These are phyloP conservation scores for Periconia macrospinosa DNA, from an alignment of 2,329 filamentous ascomycete species.

Conservation along the genomic window DNA sequence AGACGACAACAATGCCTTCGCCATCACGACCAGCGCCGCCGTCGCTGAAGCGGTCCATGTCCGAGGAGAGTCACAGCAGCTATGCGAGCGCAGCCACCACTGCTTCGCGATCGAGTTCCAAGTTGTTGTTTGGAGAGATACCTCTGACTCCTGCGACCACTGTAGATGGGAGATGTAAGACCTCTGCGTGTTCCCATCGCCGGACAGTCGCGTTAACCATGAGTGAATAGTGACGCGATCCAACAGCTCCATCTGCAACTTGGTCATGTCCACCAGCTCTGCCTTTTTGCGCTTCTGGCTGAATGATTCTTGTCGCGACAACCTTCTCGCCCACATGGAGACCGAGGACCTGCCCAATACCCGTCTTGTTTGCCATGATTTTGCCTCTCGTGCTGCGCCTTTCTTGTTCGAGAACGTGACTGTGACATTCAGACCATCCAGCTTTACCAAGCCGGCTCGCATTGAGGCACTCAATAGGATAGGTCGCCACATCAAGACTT, in stretches of 20 bases:
- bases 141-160: conserved; percentile 46
- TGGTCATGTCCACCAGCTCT: conserved; percentile 52
- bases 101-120: conserved; percentile 41
- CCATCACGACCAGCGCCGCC: conserved; percentile 20
- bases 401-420: conserved; percentile 69
- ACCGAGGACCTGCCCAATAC: conserved; percentile 51
- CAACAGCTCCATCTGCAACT: conserved; percentile 52
- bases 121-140: conserved; percentile 55
- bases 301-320: conserved; percentile 50
- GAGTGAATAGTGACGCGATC: conserved; percentile 44
- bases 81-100: conserved; percentile 38
- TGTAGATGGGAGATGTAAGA: conserved; percentile 41
- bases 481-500: conserved; percentile 75
- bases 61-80: conserved; percentile 41
- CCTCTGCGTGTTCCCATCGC: conserved; percentile 2
- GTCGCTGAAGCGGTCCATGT: conserved; percentile 43
- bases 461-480: conserved; percentile 76
- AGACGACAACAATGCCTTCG: conserved; percentile 31
- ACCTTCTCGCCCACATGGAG: conserved; percentile 46
- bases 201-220: background rate
- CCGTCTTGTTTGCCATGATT: conserved; percentile 69
- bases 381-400: conserved; percentile 70
- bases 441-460: conserved; percentile 73
- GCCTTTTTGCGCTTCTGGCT: conserved; percentile 55
- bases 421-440: conserved; percentile 71